Base-by-base conservation (phyloP, 352 stramenopile species). In the Globisporangium okanoganense region DNA sequence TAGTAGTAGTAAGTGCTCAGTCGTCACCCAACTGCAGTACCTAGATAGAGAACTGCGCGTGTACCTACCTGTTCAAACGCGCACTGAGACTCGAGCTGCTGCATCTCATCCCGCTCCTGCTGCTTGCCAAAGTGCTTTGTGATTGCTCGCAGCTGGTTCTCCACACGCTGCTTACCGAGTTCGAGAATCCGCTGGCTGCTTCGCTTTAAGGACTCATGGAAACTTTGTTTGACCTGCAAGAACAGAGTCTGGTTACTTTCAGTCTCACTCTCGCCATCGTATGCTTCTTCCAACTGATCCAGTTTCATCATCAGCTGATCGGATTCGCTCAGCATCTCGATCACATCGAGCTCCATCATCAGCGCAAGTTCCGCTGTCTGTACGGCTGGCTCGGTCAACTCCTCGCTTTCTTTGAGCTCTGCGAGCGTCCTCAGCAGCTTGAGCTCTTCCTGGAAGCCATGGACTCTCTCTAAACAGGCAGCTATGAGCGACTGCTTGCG, bases 31-130 rank as follows among this genome's bases (percentile, higher is more conserved):
- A 33, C 6, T 6, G 29, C 29, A 33, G 29, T 33, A 33, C 3
- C 3, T 33, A 33, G 29, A 3, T 6, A 33, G 29, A 33, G 29
- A 33, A 33, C 29, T 33, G 29, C 3, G 29, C 29, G 38, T 10
- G 14, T 36, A 10, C 45, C 18, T 35, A 70, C 64, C 65, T 53
- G 24, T 41, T 67, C 65, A 25, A 71, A 71, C 7, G n/a, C 52
- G 18, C 31, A 67, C 22, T 31, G 65, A 6, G 16, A 18, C 7
- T 29, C 33, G 12, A 67, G 49, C 5, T 52, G 48, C 0, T 64
- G 36, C n/a, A 64, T 54, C n/a, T 71, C 60, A 14, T 56, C 53
- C 2, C 18, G 14, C 18, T 56, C 47, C 0, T 64, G 40, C 20
- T 67, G 53, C 0, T 58, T 35, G 25, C 0, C n/a, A n/a, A 44